Conservation (phyloP, 2,329 filamentous ascomycete genomes). For the Fonsecaea multimorphosa region DNA sequence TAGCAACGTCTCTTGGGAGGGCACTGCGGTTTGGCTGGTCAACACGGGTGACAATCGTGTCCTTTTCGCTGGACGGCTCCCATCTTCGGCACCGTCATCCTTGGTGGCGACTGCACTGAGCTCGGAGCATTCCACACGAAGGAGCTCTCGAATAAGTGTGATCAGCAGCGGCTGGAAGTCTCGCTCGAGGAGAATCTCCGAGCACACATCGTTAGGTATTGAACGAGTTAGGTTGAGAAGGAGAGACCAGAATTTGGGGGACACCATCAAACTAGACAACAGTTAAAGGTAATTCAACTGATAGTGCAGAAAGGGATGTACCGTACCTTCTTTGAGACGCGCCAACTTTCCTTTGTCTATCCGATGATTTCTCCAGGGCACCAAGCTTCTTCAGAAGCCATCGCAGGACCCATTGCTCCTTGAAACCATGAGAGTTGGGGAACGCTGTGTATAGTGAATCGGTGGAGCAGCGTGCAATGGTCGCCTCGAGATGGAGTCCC, state of each 20-base stretch:
- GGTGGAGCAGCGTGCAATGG: constrained; percentile 38
- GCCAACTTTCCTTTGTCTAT: not conserved
- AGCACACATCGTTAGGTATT: constrained; percentile 31
- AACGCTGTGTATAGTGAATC: constrained; percentile 10
- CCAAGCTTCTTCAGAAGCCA: constrained; percentile 70
- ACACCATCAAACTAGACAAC: constrained; percentile 20
- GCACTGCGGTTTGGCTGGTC: not conserved
- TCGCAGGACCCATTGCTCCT: constrained; percentile 70
- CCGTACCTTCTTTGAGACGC: constrained; percentile 8
- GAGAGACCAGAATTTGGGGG: constrained; percentile 33
- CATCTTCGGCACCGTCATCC: not conserved
- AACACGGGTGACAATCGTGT: constrained; percentile 21
- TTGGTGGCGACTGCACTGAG: not conserved
- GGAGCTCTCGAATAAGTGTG: constrained; percentile 4
- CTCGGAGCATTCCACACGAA: not conserved
- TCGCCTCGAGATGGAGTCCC: constrained; percentile 47
- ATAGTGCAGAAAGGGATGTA: not conserved
- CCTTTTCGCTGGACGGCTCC: constrained; percentile 31
- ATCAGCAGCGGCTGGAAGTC: constrained; percentile 31
- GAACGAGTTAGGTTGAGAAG: constrained; percentile 29
- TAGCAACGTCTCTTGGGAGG: not conserved
- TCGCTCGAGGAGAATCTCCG: constrained; percentile 36
- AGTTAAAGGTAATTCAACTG: constrained; percentile 7
- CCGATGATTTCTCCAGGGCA: constrained; percentile 40
- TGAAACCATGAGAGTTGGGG: constrained; percentile 43